Evolutionary conservation across 225 moss, liverwort and hornwort species (phyloP).

Genomic region (Marchantia polymorpha): DNA sequence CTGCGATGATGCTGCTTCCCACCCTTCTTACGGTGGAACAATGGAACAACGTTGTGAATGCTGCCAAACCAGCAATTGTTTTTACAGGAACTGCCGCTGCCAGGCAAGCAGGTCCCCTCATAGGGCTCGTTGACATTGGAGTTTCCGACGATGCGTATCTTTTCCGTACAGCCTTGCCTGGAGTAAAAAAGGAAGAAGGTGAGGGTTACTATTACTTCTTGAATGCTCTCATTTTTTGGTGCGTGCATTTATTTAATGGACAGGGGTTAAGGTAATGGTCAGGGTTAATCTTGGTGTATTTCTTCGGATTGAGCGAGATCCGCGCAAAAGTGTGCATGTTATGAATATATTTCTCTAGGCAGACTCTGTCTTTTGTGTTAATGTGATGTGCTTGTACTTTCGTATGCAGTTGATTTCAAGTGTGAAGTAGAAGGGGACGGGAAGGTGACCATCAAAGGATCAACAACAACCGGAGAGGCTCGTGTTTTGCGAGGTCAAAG

Average conservation of each 20-base stretch:
- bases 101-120: conserved; percentile 76
- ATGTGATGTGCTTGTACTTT: conserved; percentile 3
- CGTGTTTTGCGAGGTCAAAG: conserved; percentile 61
- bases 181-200: conserved; percentile 95
- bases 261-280: neutral
- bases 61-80: conserved; percentile 77
- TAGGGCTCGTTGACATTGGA: conserved; percentile 93
- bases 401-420: conserved; percentile 74
- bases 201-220: neutral
- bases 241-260: neutral
- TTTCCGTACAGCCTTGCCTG: conserved; percentile 86
- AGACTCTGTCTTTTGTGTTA: neutral
- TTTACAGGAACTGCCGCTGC: conserved; percentile 94
- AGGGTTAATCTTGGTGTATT: neutral
- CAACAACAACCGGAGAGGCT: conserved; percentile 83
- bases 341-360: neutral
- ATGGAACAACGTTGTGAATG: conserved; percentile 78
- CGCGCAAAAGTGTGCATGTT: neutral
- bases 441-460: conserved; percentile 93
- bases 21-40: conserved; percentile 77
- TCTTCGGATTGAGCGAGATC: neutral
- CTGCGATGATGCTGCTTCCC: conserved; percentile 89
- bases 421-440: conserved; percentile 97
- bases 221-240: neutral
- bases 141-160: conserved; percentile 90